Evolutionary conservation across 164 flowering plant genomes (phyloP), one percentile per base, ranked within the genome.

Genomic region (Vitis vinifera): DNA sequence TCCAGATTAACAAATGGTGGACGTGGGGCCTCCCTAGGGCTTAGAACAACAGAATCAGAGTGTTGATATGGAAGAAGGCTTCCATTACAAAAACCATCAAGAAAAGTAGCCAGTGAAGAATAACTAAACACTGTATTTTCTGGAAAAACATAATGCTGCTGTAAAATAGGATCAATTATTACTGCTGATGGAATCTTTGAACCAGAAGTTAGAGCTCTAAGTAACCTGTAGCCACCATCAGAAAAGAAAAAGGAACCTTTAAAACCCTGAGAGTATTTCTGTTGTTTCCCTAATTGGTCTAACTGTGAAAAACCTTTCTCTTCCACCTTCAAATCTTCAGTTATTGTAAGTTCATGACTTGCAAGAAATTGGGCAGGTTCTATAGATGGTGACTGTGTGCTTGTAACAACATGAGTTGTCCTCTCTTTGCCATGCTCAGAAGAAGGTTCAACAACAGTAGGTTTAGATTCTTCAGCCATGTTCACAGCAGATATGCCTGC

Each of bases 1-100:
- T 89, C 95, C 56, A 78, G 67, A 85, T 92, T 89, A 49, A 88
- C 86, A 85, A 90, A 88, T 47, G 97, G 92, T 10, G 97, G 91
- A 11, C 11, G 71, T 23, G 74, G 66, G 63, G 80, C 75, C 55
- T 85, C 85, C 63, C 81, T 85, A 57, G 84, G 68, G 70, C 51
- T 80, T 56, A 9, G 64, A 70, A 62, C 51, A 52, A 68, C 63
- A 70, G 85, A 65, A 73, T 84, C 88, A 9, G 90, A 87, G 44
- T 69, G 91, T 70, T 78, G 86, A 86, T 83, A 86, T 53, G 98
- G 87, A 75, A 68, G 55, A 74, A 95, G 87, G 71, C 83, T 86
- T 74, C 88, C 89, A 87, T 87, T 90, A 15, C 80, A 75, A 80
- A 81, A 91, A 30, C 73, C 76, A 69, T 82, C 58, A 63, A 93